phyloP scores from a whole-genome alignment of 2,329 filamentous ascomycete genomes.

The Graphilbum fragrans region DNA sequence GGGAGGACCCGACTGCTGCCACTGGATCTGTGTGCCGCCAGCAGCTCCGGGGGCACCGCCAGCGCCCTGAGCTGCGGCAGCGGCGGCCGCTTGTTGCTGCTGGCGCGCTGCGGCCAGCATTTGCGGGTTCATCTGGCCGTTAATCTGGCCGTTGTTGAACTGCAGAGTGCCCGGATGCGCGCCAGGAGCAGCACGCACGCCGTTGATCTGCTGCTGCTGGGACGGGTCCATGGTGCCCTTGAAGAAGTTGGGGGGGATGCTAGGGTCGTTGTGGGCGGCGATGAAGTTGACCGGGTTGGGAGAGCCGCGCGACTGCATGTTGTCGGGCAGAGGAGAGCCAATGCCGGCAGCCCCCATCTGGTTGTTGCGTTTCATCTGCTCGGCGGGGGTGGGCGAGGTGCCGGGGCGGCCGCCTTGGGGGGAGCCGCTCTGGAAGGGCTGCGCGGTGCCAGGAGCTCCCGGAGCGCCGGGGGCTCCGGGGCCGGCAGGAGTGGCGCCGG shows the following conservation, averaged over 20 bases:
- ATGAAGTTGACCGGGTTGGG: constrained; percentile 52
- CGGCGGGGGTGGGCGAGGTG: constrained; percentile 64
- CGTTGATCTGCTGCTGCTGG: constrained; percentile 45
- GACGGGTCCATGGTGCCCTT: constrained; percentile 31
- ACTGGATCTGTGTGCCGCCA: constrained; percentile 33
- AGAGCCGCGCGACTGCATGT: constrained; percentile 51
- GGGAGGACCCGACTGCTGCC: constrained; percentile 28
- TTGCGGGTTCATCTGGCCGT: constrained; percentile 47
- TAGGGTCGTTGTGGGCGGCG: constrained; percentile 49
- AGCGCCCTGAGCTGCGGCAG: constrained; percentile 4
- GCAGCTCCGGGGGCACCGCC: constrained; percentile 10
- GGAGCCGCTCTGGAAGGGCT: constrained; percentile 56
- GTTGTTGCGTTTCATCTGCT: constrained; percentile 69
- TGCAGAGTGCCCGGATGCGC: constrained; percentile 45
- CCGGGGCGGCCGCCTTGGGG: constrained; percentile 56
- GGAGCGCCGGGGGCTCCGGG: constrained; percentile 27
- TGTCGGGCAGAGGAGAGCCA: constrained; percentile 61
- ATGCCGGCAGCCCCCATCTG: constrained; percentile 59
- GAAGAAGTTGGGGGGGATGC: constrained; percentile 47
- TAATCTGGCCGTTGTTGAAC: constrained; percentile 39
- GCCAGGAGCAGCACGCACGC: constrained; percentile 57
- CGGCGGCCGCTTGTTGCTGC: constrained; percentile 15
- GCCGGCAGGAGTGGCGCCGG: constrained; percentile 20
- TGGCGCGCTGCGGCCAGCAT: constrained; percentile 39
- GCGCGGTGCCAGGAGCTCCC: constrained; percentile 35